phyloP scores from a whole-genome alignment of 1,139 yeast genomes.

The Yamadazyma mexicana region DNA sequence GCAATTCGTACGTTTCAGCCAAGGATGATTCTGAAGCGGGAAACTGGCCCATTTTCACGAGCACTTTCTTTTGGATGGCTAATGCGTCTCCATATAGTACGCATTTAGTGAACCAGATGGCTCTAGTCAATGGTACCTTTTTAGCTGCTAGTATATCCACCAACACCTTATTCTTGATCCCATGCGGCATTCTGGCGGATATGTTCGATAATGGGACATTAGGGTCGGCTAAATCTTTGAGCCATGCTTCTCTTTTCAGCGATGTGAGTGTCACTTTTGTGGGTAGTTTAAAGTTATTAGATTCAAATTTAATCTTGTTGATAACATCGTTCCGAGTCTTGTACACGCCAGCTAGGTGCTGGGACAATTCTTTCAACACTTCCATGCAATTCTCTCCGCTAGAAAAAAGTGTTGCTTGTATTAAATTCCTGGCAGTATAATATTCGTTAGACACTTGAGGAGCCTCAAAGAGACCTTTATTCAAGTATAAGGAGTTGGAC shows the following conservation, averaged over 20 bases:
- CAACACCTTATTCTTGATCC: constrained; percentile 70
- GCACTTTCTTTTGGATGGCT: constrained; percentile 56
- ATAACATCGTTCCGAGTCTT: constrained; percentile 60
- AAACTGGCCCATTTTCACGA: constrained; percentile 16
- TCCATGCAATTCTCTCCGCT: constrained; percentile 39
- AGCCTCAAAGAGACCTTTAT: constrained; percentile 51
- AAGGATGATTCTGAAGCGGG: constrained; percentile 7
- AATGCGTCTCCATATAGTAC: constrained; percentile 81
- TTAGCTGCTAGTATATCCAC: constrained; percentile 70
- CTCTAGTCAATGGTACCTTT: constrained; percentile 70
- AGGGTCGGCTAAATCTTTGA: constrained; percentile 72
- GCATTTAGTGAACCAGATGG: constrained; percentile 88
- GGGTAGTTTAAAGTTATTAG: constrained; percentile 68
- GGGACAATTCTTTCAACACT: constrained; percentile 44
- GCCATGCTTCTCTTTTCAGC: constrained; percentile 81
- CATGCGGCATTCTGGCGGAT: constrained; percentile 87
- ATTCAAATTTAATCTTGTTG: constrained; percentile 56
- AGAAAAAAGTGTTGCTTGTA: constrained; percentile 43
- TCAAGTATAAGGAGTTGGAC: constrained; percentile 34
- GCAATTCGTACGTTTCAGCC: constrained; percentile 36
- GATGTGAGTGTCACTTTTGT: constrained; percentile 89
- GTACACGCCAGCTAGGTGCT: constrained; percentile 61
- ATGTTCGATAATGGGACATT: constrained; percentile 64
- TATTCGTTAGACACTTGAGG: constrained; percentile 57
- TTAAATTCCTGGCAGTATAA: constrained; percentile 52